Evolutionary conservation across 306 rosid species (phyloP).

Genomic region (Purshia tridentata): DNA sequence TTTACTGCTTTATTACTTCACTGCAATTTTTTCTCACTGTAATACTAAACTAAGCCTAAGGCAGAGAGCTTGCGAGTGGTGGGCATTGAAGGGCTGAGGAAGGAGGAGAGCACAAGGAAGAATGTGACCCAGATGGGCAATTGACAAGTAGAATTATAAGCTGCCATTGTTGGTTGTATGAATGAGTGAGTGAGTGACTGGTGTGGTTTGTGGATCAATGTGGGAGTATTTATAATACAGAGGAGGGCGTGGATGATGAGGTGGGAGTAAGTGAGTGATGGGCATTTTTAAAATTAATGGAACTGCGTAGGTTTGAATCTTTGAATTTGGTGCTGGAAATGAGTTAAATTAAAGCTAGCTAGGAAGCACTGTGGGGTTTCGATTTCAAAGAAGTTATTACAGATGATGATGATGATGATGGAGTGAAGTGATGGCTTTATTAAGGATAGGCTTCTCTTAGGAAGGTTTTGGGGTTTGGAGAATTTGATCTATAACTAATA

Average conservation of each 20-base stretch:
- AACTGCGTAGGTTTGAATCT: constrained; percentile 1
- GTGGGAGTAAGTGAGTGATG: not conserved
- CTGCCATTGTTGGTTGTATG: constrained; percentile 22
- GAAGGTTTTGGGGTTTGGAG: not conserved
- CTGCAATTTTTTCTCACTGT: too few species aligned
- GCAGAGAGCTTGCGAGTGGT: constrained; percentile 18
- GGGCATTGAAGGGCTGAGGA: constrained; percentile 16
- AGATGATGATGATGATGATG: not conserved
- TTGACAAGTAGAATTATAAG: constrained; percentile 3
- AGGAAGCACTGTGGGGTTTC: not conserved
- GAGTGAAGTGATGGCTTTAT: not conserved
- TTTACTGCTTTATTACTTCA: too few species aligned
- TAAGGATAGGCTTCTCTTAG: not conserved
- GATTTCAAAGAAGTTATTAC: not conserved
- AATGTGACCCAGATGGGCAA: constrained; percentile 8
- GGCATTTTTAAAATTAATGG: constrained; percentile 13
- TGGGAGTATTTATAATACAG: constrained; percentile 13
- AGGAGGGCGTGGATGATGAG: not conserved
- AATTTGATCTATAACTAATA: too few species aligned
- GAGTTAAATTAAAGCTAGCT: not conserved
- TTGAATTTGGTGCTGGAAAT: constrained; percentile 1
- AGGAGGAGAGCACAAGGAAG: not conserved
- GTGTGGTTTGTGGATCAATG: not conserved
- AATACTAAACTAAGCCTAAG: too few species aligned
- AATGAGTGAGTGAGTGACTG: not conserved